Evolutionary conservation across 176 grass and related monocot species (phyloP).

Genomic region (Lolium perenne): DNA sequence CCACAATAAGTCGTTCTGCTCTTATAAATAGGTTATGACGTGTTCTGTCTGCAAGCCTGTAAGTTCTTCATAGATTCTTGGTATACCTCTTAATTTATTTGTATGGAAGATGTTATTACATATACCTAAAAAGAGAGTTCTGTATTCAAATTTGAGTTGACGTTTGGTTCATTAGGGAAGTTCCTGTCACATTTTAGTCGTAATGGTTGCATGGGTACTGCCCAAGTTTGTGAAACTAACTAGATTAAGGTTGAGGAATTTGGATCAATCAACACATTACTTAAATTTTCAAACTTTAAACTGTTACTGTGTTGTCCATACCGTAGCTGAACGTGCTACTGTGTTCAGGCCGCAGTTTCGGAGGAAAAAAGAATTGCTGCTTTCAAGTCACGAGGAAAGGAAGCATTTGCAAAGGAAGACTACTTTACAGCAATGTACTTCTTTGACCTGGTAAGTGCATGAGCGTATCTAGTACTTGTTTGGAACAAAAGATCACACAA

Average conservation of each 20-base stretch:
- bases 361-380: constrained; percentile 1
- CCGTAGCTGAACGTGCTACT: constrained; percentile 12
- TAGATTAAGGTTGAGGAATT: background rate
- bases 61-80: background rate
- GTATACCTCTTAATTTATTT: background rate
- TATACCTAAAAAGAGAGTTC: background rate
- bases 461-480: background rate
- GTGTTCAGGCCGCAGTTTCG: background rate
- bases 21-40: background rate
- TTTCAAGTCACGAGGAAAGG: constrained; percentile 13
- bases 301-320: background rate
- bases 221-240: background rate
- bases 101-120: background rate
- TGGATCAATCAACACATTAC: background rate
- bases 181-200: background rate
- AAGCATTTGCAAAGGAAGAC: constrained; percentile 36
- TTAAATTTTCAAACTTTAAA: background rate
- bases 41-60: constrained; percentile 6
- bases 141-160: background rate
- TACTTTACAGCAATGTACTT: constrained; percentile 33
- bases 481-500: background rate
- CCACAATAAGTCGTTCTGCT: background rate
- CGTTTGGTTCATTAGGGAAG: background rate
- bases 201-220: background rate
- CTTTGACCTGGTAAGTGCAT: constrained; percentile 25